phyloP scores from a whole-genome alignment of 1,284 basidiomycete genomes.

The Apiotrichum domesticum region DNA sequence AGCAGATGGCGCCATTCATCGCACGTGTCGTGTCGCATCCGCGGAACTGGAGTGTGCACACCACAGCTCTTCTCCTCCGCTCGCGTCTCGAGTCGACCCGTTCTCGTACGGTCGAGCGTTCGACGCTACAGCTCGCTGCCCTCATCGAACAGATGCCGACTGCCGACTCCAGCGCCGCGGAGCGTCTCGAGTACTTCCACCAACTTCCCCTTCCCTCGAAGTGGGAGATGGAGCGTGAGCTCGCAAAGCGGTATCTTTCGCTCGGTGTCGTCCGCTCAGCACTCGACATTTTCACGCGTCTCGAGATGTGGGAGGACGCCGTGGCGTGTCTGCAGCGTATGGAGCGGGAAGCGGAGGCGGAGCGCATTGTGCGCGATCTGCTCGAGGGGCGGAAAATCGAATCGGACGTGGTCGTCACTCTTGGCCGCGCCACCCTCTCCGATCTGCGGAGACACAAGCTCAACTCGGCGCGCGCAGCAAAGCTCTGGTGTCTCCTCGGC shows the following conservation, averaged over 20 bases:
- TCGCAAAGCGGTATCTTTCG: constrained; percentile 70
- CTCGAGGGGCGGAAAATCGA: constrained; percentile 76
- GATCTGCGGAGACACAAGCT: constrained; percentile 52
- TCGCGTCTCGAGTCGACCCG: constrained; percentile 78
- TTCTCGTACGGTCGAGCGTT: constrained; percentile 82
- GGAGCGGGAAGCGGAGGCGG: constrained; percentile 69
- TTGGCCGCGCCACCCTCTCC: constrained; percentile 53
- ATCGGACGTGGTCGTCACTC: constrained; percentile 62
- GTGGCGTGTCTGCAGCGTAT: constrained; percentile 75
- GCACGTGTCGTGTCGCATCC: constrained; percentile 78
- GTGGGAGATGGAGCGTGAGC: constrained; percentile 86
- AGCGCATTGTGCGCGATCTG: constrained; percentile 72
- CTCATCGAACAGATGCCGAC: constrained; percentile 92
- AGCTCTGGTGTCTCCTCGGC: constrained; percentile 91
- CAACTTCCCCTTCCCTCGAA: constrained; percentile 71
- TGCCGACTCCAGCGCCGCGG: constrained; percentile 56
- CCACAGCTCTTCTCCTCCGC: constrained; percentile 84
- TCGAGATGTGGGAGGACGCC: constrained; percentile 97
- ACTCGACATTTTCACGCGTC: constrained; percentile 79
- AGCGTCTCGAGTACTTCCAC: constrained; percentile 73
- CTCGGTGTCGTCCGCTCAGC: constrained; percentile 82
- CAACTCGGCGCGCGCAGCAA: constrained; percentile 72
- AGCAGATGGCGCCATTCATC: constrained; percentile 87
- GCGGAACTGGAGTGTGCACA: constrained; percentile 87
- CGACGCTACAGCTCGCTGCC: constrained; percentile 82